Evolutionary conservation across 768 basidiomycete genomes (phyloP), one percentile per base, ranked within the genome.

Genomic region (Phaeotremella skinneri): DNA sequence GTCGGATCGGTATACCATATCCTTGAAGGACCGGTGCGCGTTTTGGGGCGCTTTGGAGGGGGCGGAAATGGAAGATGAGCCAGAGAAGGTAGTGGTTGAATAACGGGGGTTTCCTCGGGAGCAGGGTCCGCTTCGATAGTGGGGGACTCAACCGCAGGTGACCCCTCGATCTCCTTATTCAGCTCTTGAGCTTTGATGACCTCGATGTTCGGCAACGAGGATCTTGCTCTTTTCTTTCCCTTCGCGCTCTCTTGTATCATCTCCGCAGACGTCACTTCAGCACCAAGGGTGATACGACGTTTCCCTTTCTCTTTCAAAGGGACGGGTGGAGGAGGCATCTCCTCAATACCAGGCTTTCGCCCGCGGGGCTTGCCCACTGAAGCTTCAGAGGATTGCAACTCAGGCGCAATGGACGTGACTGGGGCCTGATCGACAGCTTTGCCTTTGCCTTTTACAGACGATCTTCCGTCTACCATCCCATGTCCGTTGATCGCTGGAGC

Each of bases 1-100:
- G 71, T 72, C 0, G 87, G 90, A 73, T 86, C 71, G 29, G 79
- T 83, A 13, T 89, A 83, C 60, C 58, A 56, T 42, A 85, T 79
- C 1, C 78, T 70, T 2, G 84, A 84, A 1, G 82, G 81, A 5
- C 88, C 88, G 13, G 86, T 82, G 14, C 90, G 88, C 81, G 56
- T 87, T 79, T 66, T 81, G 83, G 89, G 80, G 52, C 88, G 84
- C 70, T 82, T 85, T 57, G 89, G 81, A 29, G 78, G 78, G n/a
- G 75, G 74, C 9, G 68, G 70, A 45, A 73, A 70, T 1, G 66
- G 65, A 20, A 72, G 48, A 59, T 69, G 66, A 27, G 66, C 70
- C 26, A 70, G 60, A 0, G 73, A 68, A 23, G 70, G 70, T n/a
- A 71, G 55, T 13, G 52, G 49, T 6, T 49, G 55, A 13, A 63